These are phyloP conservation scores for Trichoderma koningii DNA, from an alignment of 2,329 filamentous ascomycete genomes.

Conservation along the genomic window DNA sequence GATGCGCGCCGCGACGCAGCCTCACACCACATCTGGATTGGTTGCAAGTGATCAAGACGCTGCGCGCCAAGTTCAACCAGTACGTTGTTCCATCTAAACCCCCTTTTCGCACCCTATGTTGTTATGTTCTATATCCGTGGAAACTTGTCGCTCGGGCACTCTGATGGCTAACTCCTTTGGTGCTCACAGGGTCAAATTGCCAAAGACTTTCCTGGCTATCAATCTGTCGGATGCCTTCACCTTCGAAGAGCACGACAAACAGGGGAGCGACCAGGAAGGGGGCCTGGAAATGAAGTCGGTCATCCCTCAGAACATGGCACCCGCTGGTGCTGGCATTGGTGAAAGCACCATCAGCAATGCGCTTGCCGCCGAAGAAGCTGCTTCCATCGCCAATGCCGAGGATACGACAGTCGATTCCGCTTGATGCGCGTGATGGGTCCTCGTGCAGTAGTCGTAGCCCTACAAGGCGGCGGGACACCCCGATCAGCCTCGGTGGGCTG, in stretches of 20 bases:
- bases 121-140: background rate
- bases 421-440: background rate
- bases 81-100: slow-evolving; percentile 49
- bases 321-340: slow-evolving; percentile 22
- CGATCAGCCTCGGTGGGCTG: background rate
- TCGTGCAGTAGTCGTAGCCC: background rate
- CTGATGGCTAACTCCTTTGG: background rate
- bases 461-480: background rate
- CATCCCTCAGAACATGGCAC: slow-evolving; percentile 37
- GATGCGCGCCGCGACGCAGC: slow-evolving; percentile 85
- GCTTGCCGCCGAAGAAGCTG: slow-evolving; percentile 19
- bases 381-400: slow-evolving; percentile 6
- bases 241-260: slow-evolving; percentile 58
- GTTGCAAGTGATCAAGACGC: slow-evolving; percentile 94
- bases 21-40: slow-evolving; percentile 91
- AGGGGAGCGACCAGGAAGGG: slow-evolving; percentile 49
- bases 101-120: background rate
- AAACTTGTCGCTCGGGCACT: background rate
- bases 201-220: slow-evolving; percentile 66
- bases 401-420: slow-evolving; percentile 31
- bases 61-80: slow-evolving; percentile 94
- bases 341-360: slow-evolving; percentile 7
- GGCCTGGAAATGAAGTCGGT: slow-evolving; percentile 51
- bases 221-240: slow-evolving; percentile 65
- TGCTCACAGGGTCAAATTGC: slow-evolving; percentile 60